phyloP scores from a whole-genome alignment of 2,329 filamentous ascomycete genomes.

The Thielaviopsis populi region DNA sequence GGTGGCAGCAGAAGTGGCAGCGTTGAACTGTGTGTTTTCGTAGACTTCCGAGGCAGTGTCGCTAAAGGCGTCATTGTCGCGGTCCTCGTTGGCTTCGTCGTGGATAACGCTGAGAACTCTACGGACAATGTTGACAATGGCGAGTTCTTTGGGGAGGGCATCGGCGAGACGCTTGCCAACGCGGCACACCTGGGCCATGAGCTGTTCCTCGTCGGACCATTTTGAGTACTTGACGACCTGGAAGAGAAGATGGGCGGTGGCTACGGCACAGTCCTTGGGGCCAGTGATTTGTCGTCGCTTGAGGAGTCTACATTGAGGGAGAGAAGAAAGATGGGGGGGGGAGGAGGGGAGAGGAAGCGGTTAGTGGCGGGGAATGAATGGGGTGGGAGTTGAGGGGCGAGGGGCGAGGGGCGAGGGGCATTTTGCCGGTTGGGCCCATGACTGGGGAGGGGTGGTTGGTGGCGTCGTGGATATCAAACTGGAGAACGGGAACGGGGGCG shows the following conservation, averaged over 20 bases:
- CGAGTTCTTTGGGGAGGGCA: conserved; percentile 79
- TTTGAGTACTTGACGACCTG: conserved; percentile 72
- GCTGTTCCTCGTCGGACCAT: conserved; percentile 59
- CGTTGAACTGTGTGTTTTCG: conserved; percentile 27
- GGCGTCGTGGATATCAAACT: background rate
- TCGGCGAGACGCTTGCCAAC: conserved; percentile 64
- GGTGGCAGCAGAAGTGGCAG: conserved; percentile 23
- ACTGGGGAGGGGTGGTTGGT: conserved; percentile 10
- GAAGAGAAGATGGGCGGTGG: conserved; percentile 76
- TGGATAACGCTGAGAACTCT: conserved; percentile 81
- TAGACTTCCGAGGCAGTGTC: conserved; percentile 33
- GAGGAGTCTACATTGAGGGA: conserved; percentile 45
- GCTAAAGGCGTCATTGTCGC: conserved; percentile 43
- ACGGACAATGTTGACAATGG: conserved; percentile 86
- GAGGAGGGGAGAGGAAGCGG: background rate
- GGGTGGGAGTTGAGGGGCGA: no score
- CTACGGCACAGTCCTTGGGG: conserved; percentile 76
- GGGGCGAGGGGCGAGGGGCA: background rate
- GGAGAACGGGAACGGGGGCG: background rate
- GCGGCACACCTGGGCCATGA: conserved; percentile 65
- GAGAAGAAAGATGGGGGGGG: background rate
- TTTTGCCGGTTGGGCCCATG: background rate
- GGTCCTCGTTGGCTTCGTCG: conserved; percentile 73
- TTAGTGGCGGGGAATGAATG: background rate
- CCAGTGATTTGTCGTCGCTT: conserved; percentile 83